Percentiles rank a stretch among this genome's conserved stretches.
Conservation (phyloP, 441 rosid genomes). For the Adansonia madagascariensis region DNA sequence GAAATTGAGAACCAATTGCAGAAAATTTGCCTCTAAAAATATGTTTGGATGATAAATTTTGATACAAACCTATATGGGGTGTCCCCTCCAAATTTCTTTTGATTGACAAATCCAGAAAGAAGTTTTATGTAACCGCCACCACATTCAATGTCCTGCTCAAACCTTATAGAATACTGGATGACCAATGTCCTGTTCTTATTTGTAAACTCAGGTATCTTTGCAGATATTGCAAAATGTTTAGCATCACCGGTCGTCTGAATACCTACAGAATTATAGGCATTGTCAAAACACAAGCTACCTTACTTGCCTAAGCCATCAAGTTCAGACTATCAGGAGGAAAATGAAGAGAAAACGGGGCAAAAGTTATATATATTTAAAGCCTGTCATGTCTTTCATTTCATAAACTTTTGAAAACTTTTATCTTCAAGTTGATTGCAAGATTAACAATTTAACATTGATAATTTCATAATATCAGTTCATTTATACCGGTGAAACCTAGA, state of each 20-base stretch:
- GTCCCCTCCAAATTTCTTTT: conserved; percentile 91
- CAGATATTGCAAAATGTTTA: conserved; percentile 73
- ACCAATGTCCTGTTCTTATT: conserved; percentile 83
- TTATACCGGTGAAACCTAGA: too few species aligned
- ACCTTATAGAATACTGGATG: conserved; percentile 73
- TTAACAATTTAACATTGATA: not conserved
- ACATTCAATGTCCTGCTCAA: conserved; percentile 90
- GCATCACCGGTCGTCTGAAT: conserved; percentile 86
- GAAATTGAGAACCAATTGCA: not conserved
- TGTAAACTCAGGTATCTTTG: conserved; percentile 77
- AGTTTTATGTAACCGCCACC: conserved; percentile 91
- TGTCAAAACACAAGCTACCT: not conserved
- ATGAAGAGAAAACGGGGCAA: not conserved
- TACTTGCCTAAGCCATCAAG: not conserved
- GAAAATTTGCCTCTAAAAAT: not conserved
- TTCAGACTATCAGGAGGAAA: not conserved
- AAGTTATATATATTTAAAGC: too few species aligned
- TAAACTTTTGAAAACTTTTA: not conserved
- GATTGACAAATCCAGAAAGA: conserved; percentile 85
- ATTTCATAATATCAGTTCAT: too few species aligned
- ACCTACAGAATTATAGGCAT: conserved; percentile 46
- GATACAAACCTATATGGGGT: conserved; percentile 73
- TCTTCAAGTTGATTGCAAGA: not conserved
- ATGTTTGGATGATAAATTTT: not conserved
- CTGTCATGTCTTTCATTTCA: too few species aligned